Evolutionary conservation across 1,139 yeast genomes (phyloP).

Genomic region (Pichia cactophila): DNA sequence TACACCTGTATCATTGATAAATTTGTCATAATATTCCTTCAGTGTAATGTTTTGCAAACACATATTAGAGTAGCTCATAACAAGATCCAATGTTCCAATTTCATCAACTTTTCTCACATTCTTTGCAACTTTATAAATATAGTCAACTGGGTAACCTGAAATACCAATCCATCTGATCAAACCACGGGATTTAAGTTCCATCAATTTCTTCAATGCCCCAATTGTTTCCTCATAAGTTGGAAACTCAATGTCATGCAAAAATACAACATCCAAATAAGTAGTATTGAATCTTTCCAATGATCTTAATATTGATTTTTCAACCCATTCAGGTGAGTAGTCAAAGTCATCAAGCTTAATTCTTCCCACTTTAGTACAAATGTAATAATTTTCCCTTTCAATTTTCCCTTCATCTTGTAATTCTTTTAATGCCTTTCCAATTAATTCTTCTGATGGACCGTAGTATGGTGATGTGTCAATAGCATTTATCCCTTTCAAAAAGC

Average conservation of each 20-base stretch:
- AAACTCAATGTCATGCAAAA: constrained; percentile 87
- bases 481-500: constrained; percentile 59
- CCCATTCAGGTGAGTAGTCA: constrained; percentile 59
- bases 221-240: constrained; percentile 46
- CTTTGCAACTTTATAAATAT: constrained; percentile 44
- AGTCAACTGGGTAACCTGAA: constrained; percentile 81
- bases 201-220: constrained; percentile 58
- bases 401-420: constrained; percentile 34
- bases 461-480: constrained; percentile 91
- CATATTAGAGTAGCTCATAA: constrained; percentile 74
- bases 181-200: constrained; percentile 56
- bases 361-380: constrained; percentile 83
- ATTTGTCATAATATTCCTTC: constrained; percentile 40
- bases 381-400: constrained; percentile 53
- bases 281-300: constrained; percentile 63
- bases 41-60: constrained; percentile 72
- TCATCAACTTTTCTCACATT: constrained; percentile 28
- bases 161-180: constrained; percentile 61
- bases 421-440: constrained; percentile 61
- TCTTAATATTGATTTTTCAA: constrained; percentile 55
- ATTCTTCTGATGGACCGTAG: constrained; percentile 79
- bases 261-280: constrained; percentile 66
- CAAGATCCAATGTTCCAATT: constrained; percentile 57
- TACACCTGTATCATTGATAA: constrained; percentile 49
- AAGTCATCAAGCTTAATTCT: constrained; percentile 60